A percentile compares a stretch with the other conserved stretches of the same genome.
Evolutionary conservation across 768 basidiomycete genomes (phyloP).

Genomic region (Mycena belliarum): DNA sequence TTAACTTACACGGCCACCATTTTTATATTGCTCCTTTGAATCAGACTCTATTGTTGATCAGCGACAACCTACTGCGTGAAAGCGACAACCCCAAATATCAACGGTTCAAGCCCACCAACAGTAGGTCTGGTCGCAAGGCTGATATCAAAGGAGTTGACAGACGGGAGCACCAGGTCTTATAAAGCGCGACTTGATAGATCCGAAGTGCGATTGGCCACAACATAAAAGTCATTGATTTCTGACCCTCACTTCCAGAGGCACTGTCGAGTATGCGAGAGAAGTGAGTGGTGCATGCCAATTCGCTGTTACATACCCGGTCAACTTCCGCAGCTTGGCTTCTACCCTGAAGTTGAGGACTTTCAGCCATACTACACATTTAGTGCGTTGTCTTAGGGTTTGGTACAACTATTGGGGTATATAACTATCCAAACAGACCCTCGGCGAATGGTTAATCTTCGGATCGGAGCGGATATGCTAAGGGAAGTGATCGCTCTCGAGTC

Average conservation of each 20-base stretch:
- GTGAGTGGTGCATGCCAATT: constrained; percentile 49
- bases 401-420: no score
- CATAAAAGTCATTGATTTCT: no score
- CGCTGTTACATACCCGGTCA: constrained; percentile 7
- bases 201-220: constrained; percentile 35
- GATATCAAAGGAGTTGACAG: no score
- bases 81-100: constrained; percentile 73
- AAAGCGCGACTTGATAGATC: constrained; percentile 66
- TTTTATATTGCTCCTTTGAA: constrained; percentile 20
- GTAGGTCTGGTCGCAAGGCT: no score
- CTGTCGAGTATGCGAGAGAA: constrained; percentile 78
- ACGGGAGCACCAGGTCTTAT: no score
- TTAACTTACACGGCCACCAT: constrained; percentile 17
- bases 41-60: constrained; percentile 66
- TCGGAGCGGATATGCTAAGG: constrained; percentile 65
- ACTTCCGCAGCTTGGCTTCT: constrained; percentile 65
- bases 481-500: constrained; percentile 60
- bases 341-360: constrained; percentile 51
- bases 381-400: no score
- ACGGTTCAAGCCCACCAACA: constrained; percentile 77
- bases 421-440: constrained; percentile 32
- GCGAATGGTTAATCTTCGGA: constrained; percentile 46
- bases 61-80: constrained; percentile 73
- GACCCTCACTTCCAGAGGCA: constrained; percentile 37
- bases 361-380: constrained; percentile 2